Conservation (phyloP, 1,139 yeast genomes). For the Lizanozyma gosingica region DNA sequence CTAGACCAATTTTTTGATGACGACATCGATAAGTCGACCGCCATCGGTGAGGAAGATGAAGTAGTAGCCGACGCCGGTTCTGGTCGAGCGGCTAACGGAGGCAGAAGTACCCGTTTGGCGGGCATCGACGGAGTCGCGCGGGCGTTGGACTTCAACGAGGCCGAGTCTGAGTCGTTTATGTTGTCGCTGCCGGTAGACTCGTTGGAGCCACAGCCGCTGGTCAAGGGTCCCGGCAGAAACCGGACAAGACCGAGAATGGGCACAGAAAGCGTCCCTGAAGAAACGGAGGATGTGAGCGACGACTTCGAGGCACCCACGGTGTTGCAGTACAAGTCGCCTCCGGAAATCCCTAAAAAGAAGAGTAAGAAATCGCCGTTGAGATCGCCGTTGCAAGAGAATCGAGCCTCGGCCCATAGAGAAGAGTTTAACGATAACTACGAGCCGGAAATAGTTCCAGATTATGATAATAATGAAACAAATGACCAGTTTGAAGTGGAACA, state of each 20-base stretch:
- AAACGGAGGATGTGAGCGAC: neutral
- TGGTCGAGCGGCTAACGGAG: constrained; percentile 9
- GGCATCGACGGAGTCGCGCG: constrained; percentile 1
- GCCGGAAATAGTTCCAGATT: constrained; percentile 4
- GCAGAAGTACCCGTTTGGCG: constrained; percentile 5
- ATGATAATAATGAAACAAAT: constrained; percentile 5
- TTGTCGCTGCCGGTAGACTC: constrained; percentile 21
- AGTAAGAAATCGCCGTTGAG: constrained; percentile 25
- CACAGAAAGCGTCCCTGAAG: neutral
- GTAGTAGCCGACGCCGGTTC: no score
- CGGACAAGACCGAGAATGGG: neutral
- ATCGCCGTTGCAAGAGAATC: constrained; percentile 23
- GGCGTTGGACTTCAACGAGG: constrained; percentile 6
- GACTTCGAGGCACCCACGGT: neutral
- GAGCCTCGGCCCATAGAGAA: constrained; percentile 3
- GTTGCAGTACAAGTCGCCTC: constrained; percentile 6
- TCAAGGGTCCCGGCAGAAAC: neutral
- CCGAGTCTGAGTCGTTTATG: constrained; percentile 27
- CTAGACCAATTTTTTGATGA: constrained; percentile 67
- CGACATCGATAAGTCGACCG: constrained; percentile 10
- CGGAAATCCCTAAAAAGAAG: no score
- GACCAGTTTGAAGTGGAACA: constrained; percentile 2
- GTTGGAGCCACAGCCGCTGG: constrained; percentile 7
- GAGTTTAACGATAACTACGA: constrained; percentile 6
- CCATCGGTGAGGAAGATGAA: constrained; percentile 10